These are phyloP conservation scores for Petunia secreta DNA, from an alignment of 257 asterid genomes.

Conservation along the genomic window DNA sequence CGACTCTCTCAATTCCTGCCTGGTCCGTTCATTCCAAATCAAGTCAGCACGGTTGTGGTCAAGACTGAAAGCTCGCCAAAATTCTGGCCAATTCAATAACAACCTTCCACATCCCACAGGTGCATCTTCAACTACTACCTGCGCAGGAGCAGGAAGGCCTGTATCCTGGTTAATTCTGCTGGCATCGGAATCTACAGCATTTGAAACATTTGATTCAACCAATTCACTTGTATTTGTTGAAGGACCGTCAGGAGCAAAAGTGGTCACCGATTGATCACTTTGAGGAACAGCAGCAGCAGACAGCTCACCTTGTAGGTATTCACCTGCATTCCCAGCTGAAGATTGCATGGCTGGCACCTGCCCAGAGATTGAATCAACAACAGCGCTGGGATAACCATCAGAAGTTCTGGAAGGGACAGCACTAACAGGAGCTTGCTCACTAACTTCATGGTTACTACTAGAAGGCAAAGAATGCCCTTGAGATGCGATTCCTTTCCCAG, in stretches of 20 bases:
- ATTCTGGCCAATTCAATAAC: conserved; percentile 94
- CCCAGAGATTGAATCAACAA: conserved; percentile 50
- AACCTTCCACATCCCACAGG: conserved; percentile 95
- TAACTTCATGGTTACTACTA: conserved; percentile 52
- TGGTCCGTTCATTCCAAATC: conserved; percentile 97
- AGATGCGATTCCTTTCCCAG: conserved; percentile 63
- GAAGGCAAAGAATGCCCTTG: conserved; percentile 57
- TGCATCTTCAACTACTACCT: conserved; percentile 87
- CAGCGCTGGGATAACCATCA: conserved; percentile 54
- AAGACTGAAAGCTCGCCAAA: conserved; percentile 94
- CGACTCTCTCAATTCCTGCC: conserved; percentile 93
- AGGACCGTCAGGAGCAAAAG: conserved; percentile 50
- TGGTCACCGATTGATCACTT: conserved; percentile 48
- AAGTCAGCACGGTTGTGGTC: conserved; percentile 98
- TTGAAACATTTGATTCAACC: conserved; percentile 49
- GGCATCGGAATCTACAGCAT: conserved; percentile 51
- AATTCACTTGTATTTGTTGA: conserved; percentile 44
- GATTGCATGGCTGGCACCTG: conserved; percentile 47
- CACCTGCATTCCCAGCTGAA: conserved; percentile 47
- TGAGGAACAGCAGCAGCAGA: conserved; percentile 48
- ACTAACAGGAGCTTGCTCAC: conserved; percentile 53
- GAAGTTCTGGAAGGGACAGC: conserved; percentile 45
- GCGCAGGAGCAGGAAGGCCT: conserved; percentile 91
- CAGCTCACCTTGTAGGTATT: conserved; percentile 44
- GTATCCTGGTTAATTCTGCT: conserved; percentile 50